phyloP scores from a whole-genome alignment of 1,284 basidiomycete genomes.

The Porogramme epimiltina region DNA sequence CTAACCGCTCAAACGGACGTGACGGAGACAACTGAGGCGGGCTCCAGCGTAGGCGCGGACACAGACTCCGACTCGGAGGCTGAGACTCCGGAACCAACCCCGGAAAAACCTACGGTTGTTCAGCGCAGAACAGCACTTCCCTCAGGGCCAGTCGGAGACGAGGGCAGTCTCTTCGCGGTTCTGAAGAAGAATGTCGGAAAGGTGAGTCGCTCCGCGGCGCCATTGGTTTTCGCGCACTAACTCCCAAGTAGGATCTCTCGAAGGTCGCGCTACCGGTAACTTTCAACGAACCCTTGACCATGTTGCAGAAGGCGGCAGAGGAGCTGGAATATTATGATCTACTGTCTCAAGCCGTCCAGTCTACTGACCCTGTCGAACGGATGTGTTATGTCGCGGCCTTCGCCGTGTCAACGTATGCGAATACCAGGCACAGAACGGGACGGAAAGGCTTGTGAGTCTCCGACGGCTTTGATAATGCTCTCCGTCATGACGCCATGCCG shows the following conservation, averaged over 20 bases:
- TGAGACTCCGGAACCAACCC: conserved; percentile 15
- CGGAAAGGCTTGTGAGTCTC: conserved; percentile 83
- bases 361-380: conserved; percentile 70
- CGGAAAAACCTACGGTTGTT: conserved; percentile 30
- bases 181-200: conserved; percentile 94
- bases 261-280: conserved; percentile 84
- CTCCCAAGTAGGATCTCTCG: conserved; percentile 68
- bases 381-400: conserved; percentile 82
- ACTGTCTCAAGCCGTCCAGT: conserved; percentile 63
- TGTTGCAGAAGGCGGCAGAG: conserved; percentile 80
- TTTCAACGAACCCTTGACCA: conserved; percentile 87
- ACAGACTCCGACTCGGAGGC: conserved; percentile 28
- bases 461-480: too few species aligned
- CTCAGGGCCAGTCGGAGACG: conserved; percentile 70
- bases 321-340: conserved; percentile 82
- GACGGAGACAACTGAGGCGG: conserved; percentile 19
- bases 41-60: conserved; percentile 20
- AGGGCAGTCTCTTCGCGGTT: conserved; percentile 85
- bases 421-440: conserved; percentile 77
- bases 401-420: conserved; percentile 83
- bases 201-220: conserved; percentile 39
- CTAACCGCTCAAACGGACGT: conserved; percentile 35
- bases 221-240: neutral
- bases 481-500: neutral
- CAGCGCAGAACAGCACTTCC: conserved; percentile 67